These are phyloP conservation scores for Fusarium heterosporum DNA, from an alignment of 2,329 filamentous ascomycete species.

Conservation along the genomic window DNA sequence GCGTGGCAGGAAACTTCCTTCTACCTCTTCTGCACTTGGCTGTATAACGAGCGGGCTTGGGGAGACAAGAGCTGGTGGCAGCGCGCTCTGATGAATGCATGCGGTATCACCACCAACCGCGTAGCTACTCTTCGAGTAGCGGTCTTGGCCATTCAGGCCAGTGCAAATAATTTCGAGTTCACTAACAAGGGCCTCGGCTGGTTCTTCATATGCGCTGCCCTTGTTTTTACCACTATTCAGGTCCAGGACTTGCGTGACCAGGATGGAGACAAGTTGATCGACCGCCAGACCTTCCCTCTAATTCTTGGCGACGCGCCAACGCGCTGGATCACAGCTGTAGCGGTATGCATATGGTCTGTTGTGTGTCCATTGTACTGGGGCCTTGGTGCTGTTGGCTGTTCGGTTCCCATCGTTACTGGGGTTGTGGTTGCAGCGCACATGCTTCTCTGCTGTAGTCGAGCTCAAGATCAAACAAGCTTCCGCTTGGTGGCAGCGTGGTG, in stretches of 20 bases:
- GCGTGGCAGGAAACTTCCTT: slow-evolving; percentile 45
- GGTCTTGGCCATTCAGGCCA: slow-evolving; percentile 14
- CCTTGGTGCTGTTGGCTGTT: slow-evolving; percentile 13
- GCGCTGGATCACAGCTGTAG: slow-evolving; percentile 34
- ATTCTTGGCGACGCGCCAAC: slow-evolving; percentile 40
- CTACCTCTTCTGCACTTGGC: slow-evolving; percentile 51
- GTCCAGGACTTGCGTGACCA: slow-evolving; percentile 44
- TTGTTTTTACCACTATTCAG: slow-evolving; percentile 45
- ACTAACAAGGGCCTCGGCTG: slow-evolving; percentile 34
- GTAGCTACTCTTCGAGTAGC: slow-evolving; percentile 35
- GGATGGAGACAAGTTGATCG: slow-evolving; percentile 40
- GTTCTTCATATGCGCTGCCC: slow-evolving; percentile 32
- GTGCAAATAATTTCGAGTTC: slow-evolving; percentile 18
- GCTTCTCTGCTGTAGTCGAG: slow-evolving; percentile 25
- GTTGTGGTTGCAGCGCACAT: slow-evolving; percentile 27
- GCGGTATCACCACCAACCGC: slow-evolving; percentile 39
- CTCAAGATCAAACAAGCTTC: slow-evolving; percentile 29
- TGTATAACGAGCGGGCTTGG: slow-evolving; percentile 57
- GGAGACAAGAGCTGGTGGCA: slow-evolving; percentile 48
- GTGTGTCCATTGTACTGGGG: slow-evolving; percentile 36
- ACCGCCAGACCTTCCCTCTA: slow-evolving; percentile 41
- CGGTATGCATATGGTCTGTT: slow-evolving; percentile 35
- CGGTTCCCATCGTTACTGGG: slow-evolving; percentile 7
- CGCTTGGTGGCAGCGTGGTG: slow-evolving; percentile 38
- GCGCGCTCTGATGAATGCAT: slow-evolving; percentile 39